Conservation (phyloP, 129 eudicot genomes). For the Smallanthus sonchifolius region DNA sequence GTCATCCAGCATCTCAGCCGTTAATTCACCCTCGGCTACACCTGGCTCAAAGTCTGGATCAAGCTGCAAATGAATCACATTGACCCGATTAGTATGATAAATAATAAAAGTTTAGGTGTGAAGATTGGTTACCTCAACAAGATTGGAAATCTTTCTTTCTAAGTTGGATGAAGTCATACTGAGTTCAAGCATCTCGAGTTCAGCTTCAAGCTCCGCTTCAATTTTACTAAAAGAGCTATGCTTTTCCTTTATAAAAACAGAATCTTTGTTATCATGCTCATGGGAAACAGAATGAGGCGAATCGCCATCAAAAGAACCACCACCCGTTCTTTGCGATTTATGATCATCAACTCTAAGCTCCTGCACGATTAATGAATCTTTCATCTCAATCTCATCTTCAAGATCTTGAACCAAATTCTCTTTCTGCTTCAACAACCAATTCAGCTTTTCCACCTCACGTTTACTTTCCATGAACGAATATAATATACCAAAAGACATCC, state of each 20-base stretch:
- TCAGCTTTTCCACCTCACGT: slow-evolving; percentile 49
- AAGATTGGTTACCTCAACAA: slow-evolving; percentile 46
- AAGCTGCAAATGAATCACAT: slow-evolving; percentile 32
- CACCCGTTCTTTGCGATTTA: slow-evolving; percentile 36
- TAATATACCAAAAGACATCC: slow-evolving; percentile 62
- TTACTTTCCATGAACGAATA: slow-evolving; percentile 52
- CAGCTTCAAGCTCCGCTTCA: slow-evolving; percentile 92
- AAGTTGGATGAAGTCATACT: slow-evolving; percentile 55
- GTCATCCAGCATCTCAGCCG: slow-evolving; percentile 39
- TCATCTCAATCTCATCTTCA: slow-evolving; percentile 86
- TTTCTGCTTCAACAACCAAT: slow-evolving; percentile 34
- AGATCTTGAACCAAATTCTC: slow-evolving; percentile 78
- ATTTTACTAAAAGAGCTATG: slow-evolving; percentile 57
- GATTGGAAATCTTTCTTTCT: slow-evolving; percentile 45
- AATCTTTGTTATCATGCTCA: slow-evolving; percentile 23
- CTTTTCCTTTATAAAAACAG: slow-evolving; percentile 23
- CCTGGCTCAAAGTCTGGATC: slow-evolving; percentile 54
- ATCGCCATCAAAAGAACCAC: slow-evolving; percentile 22
- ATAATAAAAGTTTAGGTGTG: not conserved
- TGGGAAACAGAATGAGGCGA: slow-evolving; percentile 24
- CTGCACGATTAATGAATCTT: slow-evolving; percentile 62
- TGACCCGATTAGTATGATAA: not conserved
- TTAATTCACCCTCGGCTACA: slow-evolving; percentile 49
- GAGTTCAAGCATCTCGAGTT: slow-evolving; percentile 65
- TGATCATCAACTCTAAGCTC: slow-evolving; percentile 47